Base-by-base conservation (phyloP, 2,329 filamentous ascomycete species). In the Cercospora sp. region DNA sequence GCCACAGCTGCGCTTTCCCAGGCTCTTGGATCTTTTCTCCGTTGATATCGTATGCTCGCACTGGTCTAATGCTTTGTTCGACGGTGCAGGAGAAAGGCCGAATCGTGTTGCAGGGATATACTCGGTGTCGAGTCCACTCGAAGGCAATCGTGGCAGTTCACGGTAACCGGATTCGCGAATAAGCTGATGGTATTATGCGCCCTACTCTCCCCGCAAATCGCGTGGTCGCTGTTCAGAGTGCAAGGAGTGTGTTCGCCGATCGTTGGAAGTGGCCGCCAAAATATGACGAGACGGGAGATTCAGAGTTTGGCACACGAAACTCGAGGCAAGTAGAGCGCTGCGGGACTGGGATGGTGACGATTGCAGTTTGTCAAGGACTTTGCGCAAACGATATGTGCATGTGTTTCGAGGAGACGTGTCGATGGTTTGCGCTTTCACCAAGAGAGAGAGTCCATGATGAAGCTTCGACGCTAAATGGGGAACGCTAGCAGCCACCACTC, bases 1-100 rank as follows among this genome's bases (percentile, higher is more conserved):
- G 67, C 68, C 68, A 71, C 69, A 45, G 63, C 68, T 69, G 59
- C 66, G 62, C 26, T 51, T 43, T 24, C 26, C 60, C 26, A 28
- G 49, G 49, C 24, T 55, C 49, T 28, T 26, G 13, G 49, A n/a
- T 55, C 13, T 13, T 30, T 13, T 28, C 12, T 55, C 7, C 24
- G 12, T 28, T 13, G 49, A 26, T 28, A 55, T 3, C 10, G 49
- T 28, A 28, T 55, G 49, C 24, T 55, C 49, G 13, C 49, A 55
- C 24, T 16, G 24, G 12, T 28, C 1, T 16, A 28, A 28, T 55
- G 49, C 24, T n/a, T 12, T 55, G 3, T 2, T 55, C 3, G 49
- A 30, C 12, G 49, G 28, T 55, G 13, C 21, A 55, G 49, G 49
- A 13, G 24, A 26, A n/a, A 51, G 26, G 49, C 16, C 49, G 24